These are phyloP conservation scores for Phytophthora podocarpi DNA, from an alignment of 352 stramenopile species.

Conservation along the genomic window DNA sequence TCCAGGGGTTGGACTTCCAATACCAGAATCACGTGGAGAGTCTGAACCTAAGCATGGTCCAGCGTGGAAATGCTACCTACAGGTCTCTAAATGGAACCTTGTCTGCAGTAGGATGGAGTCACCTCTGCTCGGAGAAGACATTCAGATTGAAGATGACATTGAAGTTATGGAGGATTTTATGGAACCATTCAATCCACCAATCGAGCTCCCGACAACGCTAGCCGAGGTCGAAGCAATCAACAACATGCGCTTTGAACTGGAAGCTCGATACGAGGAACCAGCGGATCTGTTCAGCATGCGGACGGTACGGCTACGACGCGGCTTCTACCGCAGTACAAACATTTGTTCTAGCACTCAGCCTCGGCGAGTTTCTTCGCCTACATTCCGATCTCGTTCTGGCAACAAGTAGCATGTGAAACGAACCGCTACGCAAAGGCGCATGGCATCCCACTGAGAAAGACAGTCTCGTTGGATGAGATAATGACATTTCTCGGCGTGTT, in stretches of 20 bases:
- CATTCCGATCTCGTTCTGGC: conserved; percentile 35
- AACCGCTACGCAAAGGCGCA: conserved; percentile 17
- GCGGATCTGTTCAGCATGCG: not conserved
- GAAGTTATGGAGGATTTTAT: conserved; percentile 11
- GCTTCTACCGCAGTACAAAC: conserved; percentile 8
- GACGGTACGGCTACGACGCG: conserved; percentile 13
- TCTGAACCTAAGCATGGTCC: too few species aligned
- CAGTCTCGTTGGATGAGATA: too few species aligned
- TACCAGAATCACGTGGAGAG: too few species aligned
- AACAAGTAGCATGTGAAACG: conserved; percentile 27
- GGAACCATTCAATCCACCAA: not conserved
- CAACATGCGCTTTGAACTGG: too few species aligned
- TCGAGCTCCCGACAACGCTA: conserved; percentile 5
- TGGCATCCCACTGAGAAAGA: conserved; percentile 4
- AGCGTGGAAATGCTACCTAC: conserved; percentile 11
- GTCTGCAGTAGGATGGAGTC: not conserved
- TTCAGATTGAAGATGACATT: too few species aligned
- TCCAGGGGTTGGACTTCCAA: conserved; percentile 13
- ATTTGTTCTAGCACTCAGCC: conserved; percentile 32
- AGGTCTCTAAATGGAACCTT: not conserved
- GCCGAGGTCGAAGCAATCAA: too few species aligned
- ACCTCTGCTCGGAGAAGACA: conserved; percentile 4
- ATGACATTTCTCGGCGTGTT: too few species aligned
- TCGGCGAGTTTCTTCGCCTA: too few species aligned
- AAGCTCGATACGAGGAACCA: too few species aligned